phyloP scores from a whole-genome alignment of 2,329 filamentous ascomycete species.

The Fusarium verrucosum region DNA sequence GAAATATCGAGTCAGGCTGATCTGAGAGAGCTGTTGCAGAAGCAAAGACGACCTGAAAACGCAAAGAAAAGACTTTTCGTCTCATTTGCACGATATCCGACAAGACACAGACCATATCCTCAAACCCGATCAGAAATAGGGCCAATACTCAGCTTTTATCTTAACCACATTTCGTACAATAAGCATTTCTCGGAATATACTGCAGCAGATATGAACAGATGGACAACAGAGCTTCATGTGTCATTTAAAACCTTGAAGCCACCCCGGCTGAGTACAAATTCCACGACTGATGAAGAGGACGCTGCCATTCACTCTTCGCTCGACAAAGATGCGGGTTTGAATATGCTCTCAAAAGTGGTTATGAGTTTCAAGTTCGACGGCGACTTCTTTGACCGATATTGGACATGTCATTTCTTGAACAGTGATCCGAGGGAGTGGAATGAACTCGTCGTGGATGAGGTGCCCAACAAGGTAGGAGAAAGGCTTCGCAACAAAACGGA shows the following conservation, averaged over 20 bases:
- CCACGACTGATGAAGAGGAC: too few species aligned
- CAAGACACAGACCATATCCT: background rate
- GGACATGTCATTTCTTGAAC: background rate
- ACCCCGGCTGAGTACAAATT: too few species aligned
- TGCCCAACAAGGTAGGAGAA: too few species aligned
- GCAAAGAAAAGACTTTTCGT: too few species aligned
- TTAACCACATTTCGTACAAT: background rate
- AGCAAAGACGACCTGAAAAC: too few species aligned
- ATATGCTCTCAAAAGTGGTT: background rate
- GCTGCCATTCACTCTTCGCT: too few species aligned
- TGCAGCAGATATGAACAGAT: background rate
- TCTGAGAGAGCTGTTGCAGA: too few species aligned
- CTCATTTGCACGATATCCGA: background rate
- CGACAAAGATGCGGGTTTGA: too few species aligned
- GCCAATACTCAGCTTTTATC: fast-evolving
- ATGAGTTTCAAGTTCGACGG: background rate
- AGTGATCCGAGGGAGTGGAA: background rate
- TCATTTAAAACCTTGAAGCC: background rate
- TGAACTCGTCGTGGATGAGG: too few species aligned
- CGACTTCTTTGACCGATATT: background rate
- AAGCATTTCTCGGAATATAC: background rate
- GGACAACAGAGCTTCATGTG: background rate
- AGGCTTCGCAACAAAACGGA: too few species aligned
- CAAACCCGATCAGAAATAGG: fast-evolving
- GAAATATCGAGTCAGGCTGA: too few species aligned